These are phyloP conservation scores for Erysimum cheiranthoides DNA, from an alignment of 345 rosid genomes.

Conservation along the genomic window DNA sequence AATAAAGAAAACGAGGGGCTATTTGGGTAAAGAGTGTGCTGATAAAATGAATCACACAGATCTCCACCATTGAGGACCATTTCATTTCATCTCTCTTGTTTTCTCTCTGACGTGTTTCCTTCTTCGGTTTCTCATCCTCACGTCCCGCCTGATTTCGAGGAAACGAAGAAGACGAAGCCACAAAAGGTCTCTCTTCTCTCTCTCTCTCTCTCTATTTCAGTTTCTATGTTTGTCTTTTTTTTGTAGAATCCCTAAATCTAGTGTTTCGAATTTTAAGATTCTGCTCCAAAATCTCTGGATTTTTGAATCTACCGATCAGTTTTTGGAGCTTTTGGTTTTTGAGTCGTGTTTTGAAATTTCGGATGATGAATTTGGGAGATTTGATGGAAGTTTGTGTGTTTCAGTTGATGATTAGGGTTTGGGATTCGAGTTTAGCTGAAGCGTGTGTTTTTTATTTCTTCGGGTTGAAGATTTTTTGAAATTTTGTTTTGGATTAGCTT, in stretches of 20 bases:
- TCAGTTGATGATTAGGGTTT: constrained; percentile 27
- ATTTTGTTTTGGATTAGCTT: background rate
- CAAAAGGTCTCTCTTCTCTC: constrained; percentile 16
- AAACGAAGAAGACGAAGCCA: constrained; percentile 2
- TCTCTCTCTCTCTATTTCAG: background rate
- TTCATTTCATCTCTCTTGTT: background rate
- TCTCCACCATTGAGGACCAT: constrained; percentile 38
- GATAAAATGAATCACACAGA: constrained; percentile 41
- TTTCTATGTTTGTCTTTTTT: background rate
- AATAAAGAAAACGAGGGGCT: background rate
- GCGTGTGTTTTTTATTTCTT: background rate
- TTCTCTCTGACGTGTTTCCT: constrained; percentile 44
- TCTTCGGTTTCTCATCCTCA: constrained; percentile 41
- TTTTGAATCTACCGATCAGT: constrained; percentile 17
- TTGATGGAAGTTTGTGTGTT: constrained; percentile 8
- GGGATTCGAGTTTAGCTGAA: background rate
- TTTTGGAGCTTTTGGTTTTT: background rate
- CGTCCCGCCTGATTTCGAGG: constrained; percentile 41
- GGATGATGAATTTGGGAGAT: background rate
- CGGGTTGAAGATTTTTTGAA: background rate
- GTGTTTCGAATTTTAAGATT: background rate
- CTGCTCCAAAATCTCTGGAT: background rate
- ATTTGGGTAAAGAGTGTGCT: constrained; percentile 20
- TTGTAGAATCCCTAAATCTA: constrained; percentile 31
- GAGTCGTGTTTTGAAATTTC: background rate